Conservation (phyloP, 140 eudicot species). For the Flaveria floridana region DNA sequence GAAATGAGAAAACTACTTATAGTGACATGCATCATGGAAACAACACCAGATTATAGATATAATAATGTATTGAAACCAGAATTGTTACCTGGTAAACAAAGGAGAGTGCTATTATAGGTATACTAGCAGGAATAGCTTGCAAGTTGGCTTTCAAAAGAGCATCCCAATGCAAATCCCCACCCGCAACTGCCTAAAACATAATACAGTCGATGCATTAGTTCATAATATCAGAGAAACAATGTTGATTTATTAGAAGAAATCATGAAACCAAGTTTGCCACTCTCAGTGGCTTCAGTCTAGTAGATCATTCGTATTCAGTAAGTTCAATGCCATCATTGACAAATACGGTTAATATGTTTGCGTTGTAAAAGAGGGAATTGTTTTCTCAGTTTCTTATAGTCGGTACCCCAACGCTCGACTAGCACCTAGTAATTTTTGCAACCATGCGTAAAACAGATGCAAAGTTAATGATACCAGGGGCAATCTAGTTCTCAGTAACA, state of each 20-base stretch:
- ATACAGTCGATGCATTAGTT: constrained; percentile 6
- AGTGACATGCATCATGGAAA: constrained; percentile 24
- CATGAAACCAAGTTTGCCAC: not conserved
- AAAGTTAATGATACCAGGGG: too few relatives aligned
- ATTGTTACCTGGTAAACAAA: constrained; percentile 82
- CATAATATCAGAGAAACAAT: constrained; percentile 8
- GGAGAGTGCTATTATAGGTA: constrained; percentile 91
- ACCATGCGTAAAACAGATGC: too few relatives aligned
- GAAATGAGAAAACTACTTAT: constrained; percentile 24
- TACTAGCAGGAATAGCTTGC: constrained; percentile 79
- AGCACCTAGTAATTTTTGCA: too few relatives aligned
- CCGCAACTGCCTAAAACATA: constrained; percentile 63
- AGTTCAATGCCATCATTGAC: not conserved
- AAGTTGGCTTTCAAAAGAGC: constrained; percentile 78
- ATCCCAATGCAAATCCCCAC: constrained; percentile 94
- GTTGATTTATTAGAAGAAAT: not conserved
- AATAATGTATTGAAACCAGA: constrained; percentile 14
- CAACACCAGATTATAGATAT: constrained; percentile 2
- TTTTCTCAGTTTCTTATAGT: not conserved
- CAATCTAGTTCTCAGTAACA: too few relatives aligned
- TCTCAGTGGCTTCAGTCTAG: not conserved
- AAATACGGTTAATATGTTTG: constrained; percentile 5
- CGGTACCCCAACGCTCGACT: too few relatives aligned
- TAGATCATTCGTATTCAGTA: not conserved
- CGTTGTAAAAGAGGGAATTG: not conserved